A percentile compares a stretch with the other conserved stretches of the same genome.
Conservation (phyloP, 805 yeast species). For the Pichia nakasei region DNA sequence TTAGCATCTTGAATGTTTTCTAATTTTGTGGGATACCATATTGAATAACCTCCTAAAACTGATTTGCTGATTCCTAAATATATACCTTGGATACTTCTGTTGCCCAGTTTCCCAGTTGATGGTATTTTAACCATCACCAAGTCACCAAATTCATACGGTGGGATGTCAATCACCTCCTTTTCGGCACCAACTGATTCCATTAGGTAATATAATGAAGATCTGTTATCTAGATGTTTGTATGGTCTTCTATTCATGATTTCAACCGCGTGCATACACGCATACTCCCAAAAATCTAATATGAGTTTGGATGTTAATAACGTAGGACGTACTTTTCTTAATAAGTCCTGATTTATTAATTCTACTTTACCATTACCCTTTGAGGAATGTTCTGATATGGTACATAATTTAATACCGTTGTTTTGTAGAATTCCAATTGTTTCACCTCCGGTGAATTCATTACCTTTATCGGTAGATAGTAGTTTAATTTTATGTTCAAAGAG, state of each 20-base stretch:
- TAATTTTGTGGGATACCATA: not conserved
- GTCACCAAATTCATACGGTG: not conserved
- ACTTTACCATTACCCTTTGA: not conserved
- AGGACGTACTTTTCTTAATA: not conserved
- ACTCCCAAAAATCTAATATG: not conserved
- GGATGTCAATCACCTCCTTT: not conserved
- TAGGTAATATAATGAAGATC: not conserved
- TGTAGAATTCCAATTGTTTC: not conserved
- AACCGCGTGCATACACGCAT: not conserved
- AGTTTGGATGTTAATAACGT: not conserved
- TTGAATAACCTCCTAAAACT: not conserved
- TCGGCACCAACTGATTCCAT: not conserved
- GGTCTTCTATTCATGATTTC: not conserved
- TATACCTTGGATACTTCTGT: not conserved
- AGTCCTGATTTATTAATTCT: not conserved
- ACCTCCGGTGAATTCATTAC: not conserved
- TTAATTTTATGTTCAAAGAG: not conserved
- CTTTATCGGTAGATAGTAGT: not conserved
- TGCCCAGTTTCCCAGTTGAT: not conserved
- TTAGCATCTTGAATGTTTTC: not conserved
- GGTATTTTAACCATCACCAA: not conserved
- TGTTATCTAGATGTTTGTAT: not conserved
- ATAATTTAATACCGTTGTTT: not conserved
- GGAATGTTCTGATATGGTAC: not conserved
- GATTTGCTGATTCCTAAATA: not conserved